These are phyloP conservation scores for Logfia minima DNA, from an alignment of 129 eudicot genomes.

Conservation along the genomic window DNA sequence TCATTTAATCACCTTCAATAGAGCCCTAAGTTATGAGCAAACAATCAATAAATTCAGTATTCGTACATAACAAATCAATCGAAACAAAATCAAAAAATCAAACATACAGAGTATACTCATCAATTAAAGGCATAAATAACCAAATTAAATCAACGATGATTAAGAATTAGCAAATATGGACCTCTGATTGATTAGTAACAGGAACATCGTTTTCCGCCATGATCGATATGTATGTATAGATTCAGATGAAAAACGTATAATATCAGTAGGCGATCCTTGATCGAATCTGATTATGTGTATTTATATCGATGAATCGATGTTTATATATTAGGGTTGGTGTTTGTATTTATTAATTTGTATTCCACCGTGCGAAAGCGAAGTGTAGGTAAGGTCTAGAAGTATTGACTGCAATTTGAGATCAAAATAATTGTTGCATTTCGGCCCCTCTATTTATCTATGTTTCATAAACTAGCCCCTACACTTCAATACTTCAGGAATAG, in stretches of 20 bases:
- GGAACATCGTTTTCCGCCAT: conserved; percentile 29
- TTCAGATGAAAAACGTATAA: background rate
- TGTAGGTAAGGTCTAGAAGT: background rate
- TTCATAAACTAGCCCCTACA: background rate
- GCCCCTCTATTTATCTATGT: background rate
- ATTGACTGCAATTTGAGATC: conserved; percentile 7
- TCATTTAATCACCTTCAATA: background rate
- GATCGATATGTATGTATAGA: conserved; percentile 8
- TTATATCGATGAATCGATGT: conserved; percentile 1
- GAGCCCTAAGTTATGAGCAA: conserved; percentile 11
- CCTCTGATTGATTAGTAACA: conserved; percentile 28
- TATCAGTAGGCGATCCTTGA: conserved; percentile 1
- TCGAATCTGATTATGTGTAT: background rate
- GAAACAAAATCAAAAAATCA: background rate
- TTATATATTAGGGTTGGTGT: conserved; percentile 3
- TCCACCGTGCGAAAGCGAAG: conserved; percentile 11
- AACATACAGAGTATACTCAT: background rate
- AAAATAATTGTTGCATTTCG: background rate
- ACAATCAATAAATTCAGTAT: background rate
- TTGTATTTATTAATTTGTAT: background rate
- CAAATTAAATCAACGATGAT: background rate
- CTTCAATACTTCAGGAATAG: background rate
- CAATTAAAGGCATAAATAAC: background rate
- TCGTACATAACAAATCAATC: background rate
- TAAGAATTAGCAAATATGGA: conserved; percentile 21